Conservation (phyloP, 257 asterid genomes). For the Solanum etuberosum region DNA sequence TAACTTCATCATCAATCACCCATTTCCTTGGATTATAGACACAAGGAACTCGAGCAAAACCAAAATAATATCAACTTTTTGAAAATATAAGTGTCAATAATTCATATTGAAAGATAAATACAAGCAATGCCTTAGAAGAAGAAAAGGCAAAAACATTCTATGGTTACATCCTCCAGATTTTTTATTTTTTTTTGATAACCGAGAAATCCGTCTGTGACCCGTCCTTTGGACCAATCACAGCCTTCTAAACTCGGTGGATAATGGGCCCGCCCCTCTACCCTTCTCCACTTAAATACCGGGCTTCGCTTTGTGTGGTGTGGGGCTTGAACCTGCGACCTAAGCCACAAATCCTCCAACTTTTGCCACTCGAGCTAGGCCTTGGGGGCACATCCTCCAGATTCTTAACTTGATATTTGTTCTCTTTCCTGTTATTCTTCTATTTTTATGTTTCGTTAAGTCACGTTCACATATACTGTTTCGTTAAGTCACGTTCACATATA, state of each 20-base stretch:
- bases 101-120: not conserved
- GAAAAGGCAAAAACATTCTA: not conserved
- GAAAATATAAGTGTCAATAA: not conserved
- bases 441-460: not conserved
- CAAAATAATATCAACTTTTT: not conserved
- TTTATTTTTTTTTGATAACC: too few species aligned
- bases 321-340: too few species aligned
- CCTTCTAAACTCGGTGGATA: too few species aligned
- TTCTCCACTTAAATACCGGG: too few species aligned
- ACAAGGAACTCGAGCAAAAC: not conserved
- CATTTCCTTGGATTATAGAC: not conserved
- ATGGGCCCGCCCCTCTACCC: too few species aligned
- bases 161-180: not conserved
- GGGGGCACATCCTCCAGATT: not conserved
- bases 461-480: not conserved
- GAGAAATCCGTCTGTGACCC: too few species aligned
- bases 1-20: not conserved
- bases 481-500: not conserved
- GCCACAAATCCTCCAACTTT: too few species aligned
- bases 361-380: too few species aligned
- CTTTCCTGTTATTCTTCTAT: not conserved
- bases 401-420: not conserved
- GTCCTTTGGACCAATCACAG: too few species aligned
- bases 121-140: not conserved
- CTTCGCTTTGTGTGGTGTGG: too few species aligned